These are phyloP conservation scores for Monilinia polystroma DNA, from an alignment of 2,329 filamentous ascomycete species.

Conservation along the genomic window DNA sequence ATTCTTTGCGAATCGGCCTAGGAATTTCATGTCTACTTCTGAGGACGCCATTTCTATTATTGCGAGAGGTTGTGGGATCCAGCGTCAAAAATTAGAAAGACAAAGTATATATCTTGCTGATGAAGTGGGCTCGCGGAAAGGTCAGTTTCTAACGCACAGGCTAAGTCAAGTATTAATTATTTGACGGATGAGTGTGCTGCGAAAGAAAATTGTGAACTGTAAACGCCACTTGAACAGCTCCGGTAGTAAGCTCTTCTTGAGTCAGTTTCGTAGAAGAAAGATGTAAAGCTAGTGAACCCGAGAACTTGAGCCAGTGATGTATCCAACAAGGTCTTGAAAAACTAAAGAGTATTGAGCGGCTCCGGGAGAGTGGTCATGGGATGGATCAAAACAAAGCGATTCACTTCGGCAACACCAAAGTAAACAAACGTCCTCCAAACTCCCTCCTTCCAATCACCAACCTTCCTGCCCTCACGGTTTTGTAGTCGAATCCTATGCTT, in stretches of 20 bases:
- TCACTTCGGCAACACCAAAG: not conserved
- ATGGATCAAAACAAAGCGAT: not conserved
- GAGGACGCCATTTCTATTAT: constrained; percentile 76
- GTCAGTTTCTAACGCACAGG: not conserved
- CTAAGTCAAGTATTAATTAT: not conserved
- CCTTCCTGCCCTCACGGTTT: not conserved
- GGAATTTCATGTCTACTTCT: constrained; percentile 95
- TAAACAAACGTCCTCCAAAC: not conserved
- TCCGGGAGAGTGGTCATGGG: not conserved
- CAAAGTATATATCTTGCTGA: not conserved
- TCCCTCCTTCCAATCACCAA: not conserved
- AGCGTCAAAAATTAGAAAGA: no score
- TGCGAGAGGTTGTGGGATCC: not conserved
- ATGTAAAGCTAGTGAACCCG: not conserved
- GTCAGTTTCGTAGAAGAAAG: not conserved
- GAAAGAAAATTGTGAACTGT: not conserved
- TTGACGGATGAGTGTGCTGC: not conserved
- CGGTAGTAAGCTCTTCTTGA: not conserved
- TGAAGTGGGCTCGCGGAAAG: not conserved
- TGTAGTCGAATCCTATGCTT: not conserved
- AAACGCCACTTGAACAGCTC: not conserved
- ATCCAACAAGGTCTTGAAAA: constrained; percentile 6
- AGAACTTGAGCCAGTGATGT: not conserved
- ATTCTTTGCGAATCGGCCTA: constrained; percentile 81
- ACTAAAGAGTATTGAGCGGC: not conserved